Evolutionary conservation across 2,329 filamentous ascomycete genomes (phyloP).

Genomic region (Calonectria naviculata): DNA sequence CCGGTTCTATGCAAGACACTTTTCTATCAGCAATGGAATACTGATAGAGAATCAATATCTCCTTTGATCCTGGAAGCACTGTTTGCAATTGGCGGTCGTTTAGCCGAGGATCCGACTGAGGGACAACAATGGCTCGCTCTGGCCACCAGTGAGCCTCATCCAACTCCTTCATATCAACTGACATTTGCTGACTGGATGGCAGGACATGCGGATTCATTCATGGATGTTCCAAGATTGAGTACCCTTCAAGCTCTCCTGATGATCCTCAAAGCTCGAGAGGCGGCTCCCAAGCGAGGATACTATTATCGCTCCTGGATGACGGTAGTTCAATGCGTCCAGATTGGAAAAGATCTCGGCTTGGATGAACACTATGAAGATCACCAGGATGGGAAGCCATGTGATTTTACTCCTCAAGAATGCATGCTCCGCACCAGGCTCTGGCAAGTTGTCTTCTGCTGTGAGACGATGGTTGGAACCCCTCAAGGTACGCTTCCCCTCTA

Average conservation of each 20-base stretch:
- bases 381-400: conserved; percentile 76
- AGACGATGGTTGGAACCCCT: conserved; percentile 92
- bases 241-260: conserved; percentile 92
- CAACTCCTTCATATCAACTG: background rate
- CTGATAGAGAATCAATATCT: conserved; percentile 84
- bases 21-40: conserved; percentile 92
- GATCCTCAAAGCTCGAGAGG: conserved; percentile 89
- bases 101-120: conserved; percentile 85
- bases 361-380: conserved; percentile 89
- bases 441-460: conserved; percentile 87
- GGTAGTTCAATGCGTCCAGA: conserved; percentile 89
- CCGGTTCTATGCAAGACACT: conserved; percentile 86
- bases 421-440: conserved; percentile 87
- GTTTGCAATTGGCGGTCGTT: conserved; percentile 87
- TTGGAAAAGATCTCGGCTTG: conserved; percentile 91
- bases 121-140: conserved; percentile 94
- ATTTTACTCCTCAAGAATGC: conserved; percentile 78
- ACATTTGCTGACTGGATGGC: conserved; percentile 31
- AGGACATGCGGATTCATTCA: conserved; percentile 94
- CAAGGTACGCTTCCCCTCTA: conserved; percentile 70
- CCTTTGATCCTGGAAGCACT: conserved; percentile 90
- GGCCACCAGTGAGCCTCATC: conserved; percentile 74
- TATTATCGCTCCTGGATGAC: conserved; percentile 99
- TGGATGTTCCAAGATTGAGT: conserved; percentile 89
- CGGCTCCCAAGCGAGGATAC: conserved; percentile 92